phyloP scores from a whole-genome alignment of 139 green algal species.

The Coccomyxa sp. region DNA sequence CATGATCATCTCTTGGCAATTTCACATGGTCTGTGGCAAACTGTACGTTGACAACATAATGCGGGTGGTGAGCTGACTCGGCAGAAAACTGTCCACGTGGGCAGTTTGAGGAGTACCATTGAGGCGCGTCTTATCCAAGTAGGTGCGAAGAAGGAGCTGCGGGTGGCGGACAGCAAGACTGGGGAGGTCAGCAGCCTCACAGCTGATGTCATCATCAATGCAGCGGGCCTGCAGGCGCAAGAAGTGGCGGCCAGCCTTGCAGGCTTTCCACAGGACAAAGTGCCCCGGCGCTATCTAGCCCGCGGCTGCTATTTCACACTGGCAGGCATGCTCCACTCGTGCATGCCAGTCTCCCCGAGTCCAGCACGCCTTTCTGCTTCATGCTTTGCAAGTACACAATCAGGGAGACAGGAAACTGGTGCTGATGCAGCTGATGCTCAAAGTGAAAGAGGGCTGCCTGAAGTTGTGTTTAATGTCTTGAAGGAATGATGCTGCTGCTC shows the following conservation, averaged over 20 bases:
- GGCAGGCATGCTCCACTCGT: background rate
- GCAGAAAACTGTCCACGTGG: background rate
- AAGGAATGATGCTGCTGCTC: background rate
- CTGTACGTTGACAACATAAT: background rate
- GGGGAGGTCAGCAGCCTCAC: conserved; percentile 26
- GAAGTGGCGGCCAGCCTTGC: background rate
- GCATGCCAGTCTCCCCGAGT: background rate
- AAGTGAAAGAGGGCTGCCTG: background rate
- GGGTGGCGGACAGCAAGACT: conserved; percentile 35
- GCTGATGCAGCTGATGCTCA: conserved; percentile 68
- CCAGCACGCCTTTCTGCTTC: background rate
- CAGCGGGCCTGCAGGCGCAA: conserved; percentile 45
- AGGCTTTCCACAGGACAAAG: conserved; percentile 25
- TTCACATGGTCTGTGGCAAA: background rate
- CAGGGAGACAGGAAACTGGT: background rate
- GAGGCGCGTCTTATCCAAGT: background rate
- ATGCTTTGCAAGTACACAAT: background rate
- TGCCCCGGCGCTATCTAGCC: conserved; percentile 58
- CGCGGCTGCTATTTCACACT: conserved; percentile 58
- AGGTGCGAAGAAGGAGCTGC: conserved; percentile 26
- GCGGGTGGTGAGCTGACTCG: background rate
- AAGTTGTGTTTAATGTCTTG: background rate
- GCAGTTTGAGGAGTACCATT: background rate
- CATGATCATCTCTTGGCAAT: background rate
- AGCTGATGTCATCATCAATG: conserved; percentile 50